Evolutionary conservation across 1,284 basidiomycete species (phyloP).

Genomic region (Peniophora sp.): DNA sequence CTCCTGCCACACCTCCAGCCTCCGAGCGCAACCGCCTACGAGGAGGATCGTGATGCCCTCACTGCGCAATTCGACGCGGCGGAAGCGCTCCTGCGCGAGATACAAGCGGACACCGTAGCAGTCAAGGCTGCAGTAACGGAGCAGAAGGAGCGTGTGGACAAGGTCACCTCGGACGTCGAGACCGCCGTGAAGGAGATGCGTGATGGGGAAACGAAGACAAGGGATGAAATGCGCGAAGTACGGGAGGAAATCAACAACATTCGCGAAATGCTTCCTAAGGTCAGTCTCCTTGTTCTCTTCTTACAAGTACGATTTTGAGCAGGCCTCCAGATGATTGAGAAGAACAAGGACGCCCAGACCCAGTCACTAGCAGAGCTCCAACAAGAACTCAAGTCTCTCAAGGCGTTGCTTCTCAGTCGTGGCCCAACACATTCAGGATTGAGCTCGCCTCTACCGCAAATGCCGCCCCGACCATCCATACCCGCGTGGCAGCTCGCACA

Average conservation of each 20-base stretch:
- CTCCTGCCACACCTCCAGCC: conserved; percentile 88
- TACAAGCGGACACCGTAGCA: conserved; percentile 71
- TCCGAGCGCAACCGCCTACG: conserved; percentile 84
- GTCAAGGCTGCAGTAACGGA: conserved; percentile 75
- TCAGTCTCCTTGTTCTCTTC: conserved; percentile 23
- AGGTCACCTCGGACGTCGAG: conserved; percentile 77
- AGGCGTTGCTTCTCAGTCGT: conserved; percentile 83
- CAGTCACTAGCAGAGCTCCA: conserved; percentile 82
- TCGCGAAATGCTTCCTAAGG: conserved; percentile 87
- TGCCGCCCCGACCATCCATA: conserved; percentile 63
- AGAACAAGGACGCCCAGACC: conserved; percentile 78
- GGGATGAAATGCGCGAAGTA: conserved; percentile 89
- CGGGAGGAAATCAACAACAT: conserved; percentile 88
- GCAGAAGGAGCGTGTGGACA: conserved; percentile 73
- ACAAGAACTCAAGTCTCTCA: conserved; percentile 91
- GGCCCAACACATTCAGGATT: conserved; percentile 45
- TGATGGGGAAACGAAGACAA: conserved; percentile 70
- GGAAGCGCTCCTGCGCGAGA: conserved; percentile 73
- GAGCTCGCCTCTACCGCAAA: conserved; percentile 38
- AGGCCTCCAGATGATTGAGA: conserved; percentile 77
- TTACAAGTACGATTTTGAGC: conserved; percentile 5
- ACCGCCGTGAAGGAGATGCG: conserved; percentile 70
- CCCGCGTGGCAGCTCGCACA: conserved; percentile 78
- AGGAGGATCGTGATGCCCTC: conserved; percentile 80
- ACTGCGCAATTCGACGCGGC: conserved; percentile 92